Base-by-base conservation (phyloP, 192 early-diverging fungal species). In the Coemansia javaensis region DNA sequence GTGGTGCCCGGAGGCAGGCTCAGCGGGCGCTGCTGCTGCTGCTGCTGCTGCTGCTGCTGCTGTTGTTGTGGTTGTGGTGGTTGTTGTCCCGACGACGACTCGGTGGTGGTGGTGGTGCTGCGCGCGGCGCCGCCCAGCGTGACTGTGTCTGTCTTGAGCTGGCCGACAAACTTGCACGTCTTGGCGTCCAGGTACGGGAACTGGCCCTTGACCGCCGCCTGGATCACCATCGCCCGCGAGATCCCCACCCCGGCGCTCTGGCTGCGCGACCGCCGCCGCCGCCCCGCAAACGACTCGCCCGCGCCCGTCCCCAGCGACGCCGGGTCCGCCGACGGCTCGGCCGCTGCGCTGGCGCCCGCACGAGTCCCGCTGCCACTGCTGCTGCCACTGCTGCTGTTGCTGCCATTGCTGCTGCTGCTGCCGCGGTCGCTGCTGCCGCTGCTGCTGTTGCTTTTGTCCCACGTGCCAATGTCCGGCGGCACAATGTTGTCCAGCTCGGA, bases 141-240 rank as follows among this genome's bases (percentile, higher is more conserved):
- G 1, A 66, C 61, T 0, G 54, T 41, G 33, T 75, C 71, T 11
- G 50, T 39, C 40, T 75, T 75, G 17, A 75, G 56, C 44, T 68
- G 71, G 0, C 71, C 71, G 13, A 75, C 71, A 75, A 75, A 75
- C 71, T 75, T 56, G 41, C 65, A 66, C 5, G 71, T 75, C 36
- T 63, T 64, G 15, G 71, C 64, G 28, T 75, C 71, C 44, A 75
- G 25, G 16, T 59, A 75, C 16, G 71, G 65, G 18, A 75, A 75
- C 56, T 75, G 71, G 22, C 71, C 71, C 30, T 63, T 50, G 6
- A 61, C 47, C 4, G 71, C 71, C 0, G 71, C 71, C 56, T 63
- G 59, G n/a, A 75, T 66, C 4, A 67, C 71, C 71, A 75, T 75
- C 21, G 56, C 54, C 7, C 71, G 71, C 32, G 71, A 67, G 2